Evolutionary conservation across 202 grass and related monocot species (phyloP).

Genomic region (Digitaria exilis): DNA sequence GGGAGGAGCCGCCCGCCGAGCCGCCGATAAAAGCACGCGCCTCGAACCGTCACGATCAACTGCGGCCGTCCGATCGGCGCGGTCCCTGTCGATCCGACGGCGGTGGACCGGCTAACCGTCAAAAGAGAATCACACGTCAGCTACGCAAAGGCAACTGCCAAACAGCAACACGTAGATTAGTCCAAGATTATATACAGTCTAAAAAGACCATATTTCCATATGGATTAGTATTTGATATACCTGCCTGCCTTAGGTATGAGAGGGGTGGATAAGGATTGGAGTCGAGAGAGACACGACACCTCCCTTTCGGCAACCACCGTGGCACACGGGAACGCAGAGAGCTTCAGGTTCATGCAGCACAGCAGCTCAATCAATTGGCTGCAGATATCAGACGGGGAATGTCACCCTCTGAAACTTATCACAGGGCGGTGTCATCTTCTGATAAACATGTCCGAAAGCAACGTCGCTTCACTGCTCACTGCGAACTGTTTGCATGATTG

Average conservation of each 20-base stretch:
- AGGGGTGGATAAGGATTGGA: neutral
- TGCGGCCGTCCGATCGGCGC: neutral
- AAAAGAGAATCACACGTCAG: neutral
- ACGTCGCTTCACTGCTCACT: neutral
- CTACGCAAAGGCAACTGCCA: neutral
- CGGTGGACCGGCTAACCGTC: neutral
- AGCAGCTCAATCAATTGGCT: constrained; percentile 24
- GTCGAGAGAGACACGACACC: neutral
- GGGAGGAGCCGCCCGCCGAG: neutral
- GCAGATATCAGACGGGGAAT: neutral
- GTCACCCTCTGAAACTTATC: neutral
- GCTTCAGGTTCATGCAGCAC: neutral
- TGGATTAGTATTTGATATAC: neutral
- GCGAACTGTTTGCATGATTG: neutral
- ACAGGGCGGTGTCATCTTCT: neutral
- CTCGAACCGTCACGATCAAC: neutral
- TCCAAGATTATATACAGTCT: neutral
- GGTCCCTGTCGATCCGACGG: neutral
- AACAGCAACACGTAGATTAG: neutral
- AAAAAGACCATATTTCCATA: neutral
- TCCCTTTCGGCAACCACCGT: constrained; percentile 7
- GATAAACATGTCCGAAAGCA: constrained; percentile 1
- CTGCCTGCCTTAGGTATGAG: neutral
- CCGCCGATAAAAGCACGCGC: constrained; percentile 30
- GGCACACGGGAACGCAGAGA: neutral